These are phyloP conservation scores for Fusarium avenaceum DNA, from an alignment of 2,329 filamentous ascomycete species.

Conservation along the genomic window DNA sequence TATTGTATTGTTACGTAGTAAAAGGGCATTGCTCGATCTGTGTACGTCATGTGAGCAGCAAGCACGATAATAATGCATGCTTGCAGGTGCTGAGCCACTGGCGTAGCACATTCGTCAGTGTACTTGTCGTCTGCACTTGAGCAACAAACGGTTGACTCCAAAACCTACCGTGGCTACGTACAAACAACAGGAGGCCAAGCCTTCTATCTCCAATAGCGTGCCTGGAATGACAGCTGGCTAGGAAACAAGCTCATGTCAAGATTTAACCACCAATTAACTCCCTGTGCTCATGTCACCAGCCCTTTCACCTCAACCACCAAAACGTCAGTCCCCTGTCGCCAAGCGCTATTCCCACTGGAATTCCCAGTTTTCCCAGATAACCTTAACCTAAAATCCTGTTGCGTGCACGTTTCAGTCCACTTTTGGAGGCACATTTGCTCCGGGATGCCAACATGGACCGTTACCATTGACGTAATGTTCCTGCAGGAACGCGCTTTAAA, in stretches of 20 bases:
- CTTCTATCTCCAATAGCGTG: not conserved
- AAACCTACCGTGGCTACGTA: not conserved
- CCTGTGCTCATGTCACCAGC: slow-evolving; percentile 5
- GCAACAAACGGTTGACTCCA: not conserved
- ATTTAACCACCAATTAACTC: slow-evolving; percentile 4
- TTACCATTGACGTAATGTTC: slow-evolving; percentile 25
- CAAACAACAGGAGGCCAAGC: not conserved
- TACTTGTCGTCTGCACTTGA: no score
- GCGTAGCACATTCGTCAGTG: no score
- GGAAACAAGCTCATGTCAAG: not conserved
- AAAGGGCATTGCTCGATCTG: not conserved
- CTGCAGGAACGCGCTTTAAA: not conserved
- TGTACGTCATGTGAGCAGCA: not conserved
- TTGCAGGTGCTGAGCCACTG: not conserved
- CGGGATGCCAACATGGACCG: slow-evolving; percentile 2
- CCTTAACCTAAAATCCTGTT: slow-evolving; percentile 21
- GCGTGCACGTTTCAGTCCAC: not conserved
- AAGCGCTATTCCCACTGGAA: not conserved
- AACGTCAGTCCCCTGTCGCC: not conserved
- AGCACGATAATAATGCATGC: not conserved
- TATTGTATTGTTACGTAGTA: not conserved
- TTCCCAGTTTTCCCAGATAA: slow-evolving; percentile 16
- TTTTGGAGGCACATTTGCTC: slow-evolving; percentile 34
- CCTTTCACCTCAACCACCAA: not conserved
- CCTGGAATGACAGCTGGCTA: not conserved